These are phyloP conservation scores for Alliaria petiolata DNA, from an alignment of 345 rosid genomes.

Conservation along the genomic window DNA sequence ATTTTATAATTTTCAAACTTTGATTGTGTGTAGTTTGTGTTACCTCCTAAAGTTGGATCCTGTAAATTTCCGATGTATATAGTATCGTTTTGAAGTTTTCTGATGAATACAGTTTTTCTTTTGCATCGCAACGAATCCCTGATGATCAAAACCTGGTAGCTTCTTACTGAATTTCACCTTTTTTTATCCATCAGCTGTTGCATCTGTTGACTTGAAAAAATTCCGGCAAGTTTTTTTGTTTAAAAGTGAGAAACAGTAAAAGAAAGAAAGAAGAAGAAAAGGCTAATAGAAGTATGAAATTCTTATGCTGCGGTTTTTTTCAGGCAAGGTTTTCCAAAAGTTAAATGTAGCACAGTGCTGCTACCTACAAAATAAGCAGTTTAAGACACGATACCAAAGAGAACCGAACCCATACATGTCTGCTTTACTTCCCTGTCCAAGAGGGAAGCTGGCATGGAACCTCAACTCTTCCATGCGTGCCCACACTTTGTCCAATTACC, in stretches of 20 bases:
- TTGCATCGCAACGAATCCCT: not conserved
- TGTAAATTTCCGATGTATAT: not conserved
- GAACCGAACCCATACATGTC: no score
- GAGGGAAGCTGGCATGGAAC: no score
- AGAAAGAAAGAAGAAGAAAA: not conserved
- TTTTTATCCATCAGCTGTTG: not conserved
- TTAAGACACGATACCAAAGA: constrained; percentile 54
- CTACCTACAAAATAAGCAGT: constrained; percentile 65
- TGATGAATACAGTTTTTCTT: no score
- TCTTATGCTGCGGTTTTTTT: constrained; percentile 62
- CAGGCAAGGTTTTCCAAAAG: constrained; percentile 82
- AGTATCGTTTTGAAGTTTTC: no score
- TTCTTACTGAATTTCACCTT: not conserved
- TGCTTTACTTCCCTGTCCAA: constrained; percentile 58
- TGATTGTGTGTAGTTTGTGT: no score
- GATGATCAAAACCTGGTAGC: not conserved
- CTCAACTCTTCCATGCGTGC: constrained; percentile 67
- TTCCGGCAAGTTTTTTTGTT: not conserved
- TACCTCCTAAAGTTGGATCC: constrained; percentile 5
- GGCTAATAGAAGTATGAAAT: constrained; percentile 49
- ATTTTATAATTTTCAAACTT: not conserved
- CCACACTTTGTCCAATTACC: constrained; percentile 47
- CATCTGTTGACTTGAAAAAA: not conserved
- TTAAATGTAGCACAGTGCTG: constrained; percentile 55
- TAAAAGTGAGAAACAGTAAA: not conserved